These are phyloP conservation scores for Fusarium sarcochroum DNA, from an alignment of 2,329 filamentous ascomycete genomes.

Conservation along the genomic window DNA sequence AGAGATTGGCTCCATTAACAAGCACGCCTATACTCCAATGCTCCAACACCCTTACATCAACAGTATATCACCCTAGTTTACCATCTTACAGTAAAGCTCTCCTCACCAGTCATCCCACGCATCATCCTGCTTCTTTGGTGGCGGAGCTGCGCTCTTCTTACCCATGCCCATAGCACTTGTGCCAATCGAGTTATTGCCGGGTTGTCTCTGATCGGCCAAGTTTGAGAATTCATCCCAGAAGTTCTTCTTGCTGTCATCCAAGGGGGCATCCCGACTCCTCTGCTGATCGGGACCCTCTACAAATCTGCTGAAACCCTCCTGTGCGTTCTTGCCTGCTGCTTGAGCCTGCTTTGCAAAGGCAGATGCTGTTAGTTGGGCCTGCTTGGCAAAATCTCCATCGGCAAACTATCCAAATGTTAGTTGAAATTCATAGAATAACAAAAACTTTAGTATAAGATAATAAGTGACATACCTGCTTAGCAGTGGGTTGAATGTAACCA, in stretches of 20 bases:
- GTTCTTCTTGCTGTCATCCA: constrained; percentile 79
- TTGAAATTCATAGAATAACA: constrained; percentile 16
- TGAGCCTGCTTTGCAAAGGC: constrained; percentile 77
- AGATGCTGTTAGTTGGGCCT: constrained; percentile 72
- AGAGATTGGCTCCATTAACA: constrained; percentile 38
- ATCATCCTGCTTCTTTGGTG: constrained; percentile 63
- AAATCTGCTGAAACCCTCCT: constrained; percentile 86
- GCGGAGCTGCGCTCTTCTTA: constrained; percentile 53
- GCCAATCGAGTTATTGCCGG: constrained; percentile 66
- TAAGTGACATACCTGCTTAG: constrained; percentile 77
- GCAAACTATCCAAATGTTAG: constrained; percentile 71
- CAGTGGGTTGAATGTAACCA: constrained; percentile 91
- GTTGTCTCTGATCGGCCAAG: constrained; percentile 70
- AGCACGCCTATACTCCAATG: constrained; percentile 50
- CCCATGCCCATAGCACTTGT: constrained; percentile 73
- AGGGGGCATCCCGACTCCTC: constrained; percentile 54
- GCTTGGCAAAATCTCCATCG: constrained; percentile 81
- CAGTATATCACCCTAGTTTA: constrained; percentile 23
- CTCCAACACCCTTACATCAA: constrained; percentile 45
- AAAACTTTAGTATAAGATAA: not conserved
- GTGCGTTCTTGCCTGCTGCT: constrained; percentile 80
- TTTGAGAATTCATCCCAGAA: constrained; percentile 95
- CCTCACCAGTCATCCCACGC: constrained; percentile 76
- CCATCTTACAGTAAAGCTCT: constrained; percentile 8
- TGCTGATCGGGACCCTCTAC: constrained; percentile 78